A percentile compares a stretch with the other conserved stretches of the same genome.
phyloP scores from a whole-genome alignment of 305 asterid genomes.

The Fraxinus albicans region DNA sequence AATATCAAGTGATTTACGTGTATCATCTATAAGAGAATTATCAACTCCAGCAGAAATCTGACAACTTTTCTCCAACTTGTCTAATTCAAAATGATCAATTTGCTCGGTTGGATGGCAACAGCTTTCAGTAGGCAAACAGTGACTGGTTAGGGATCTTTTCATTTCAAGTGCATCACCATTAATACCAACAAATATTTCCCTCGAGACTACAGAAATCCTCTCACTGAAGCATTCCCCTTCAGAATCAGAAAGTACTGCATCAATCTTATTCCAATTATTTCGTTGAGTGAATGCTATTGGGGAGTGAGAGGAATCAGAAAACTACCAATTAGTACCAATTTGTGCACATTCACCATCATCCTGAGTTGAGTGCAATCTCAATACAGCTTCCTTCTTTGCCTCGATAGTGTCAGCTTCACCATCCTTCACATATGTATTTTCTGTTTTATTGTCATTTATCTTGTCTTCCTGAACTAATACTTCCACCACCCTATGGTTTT shows the following conservation, averaged over 20 bases:
- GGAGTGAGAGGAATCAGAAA: slow-evolving; percentile 55
- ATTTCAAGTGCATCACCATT: slow-evolving; percentile 34
- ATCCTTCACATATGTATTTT: slow-evolving; percentile 14
- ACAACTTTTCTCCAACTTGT: slow-evolving; percentile 33
- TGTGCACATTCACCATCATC: slow-evolving; percentile 47
- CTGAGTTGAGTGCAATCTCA: slow-evolving; percentile 44
- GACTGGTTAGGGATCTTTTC: slow-evolving; percentile 29
- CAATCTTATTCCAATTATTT: slow-evolving; percentile 50
- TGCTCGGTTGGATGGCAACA: slow-evolving; percentile 35
- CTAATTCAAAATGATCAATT: slow-evolving; percentile 32
- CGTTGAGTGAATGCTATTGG: slow-evolving; percentile 52
- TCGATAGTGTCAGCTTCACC: slow-evolving; percentile 38
- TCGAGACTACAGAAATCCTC: slow-evolving; percentile 35
- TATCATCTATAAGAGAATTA: slow-evolving; percentile 36
- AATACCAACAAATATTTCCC: slow-evolving; percentile 33
- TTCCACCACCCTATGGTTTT: slow-evolving; percentile 35
- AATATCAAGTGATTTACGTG: slow-evolving; percentile 39
- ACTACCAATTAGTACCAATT: slow-evolving; percentile 42
- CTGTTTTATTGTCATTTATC: slow-evolving; percentile 25
- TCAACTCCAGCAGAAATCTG: slow-evolving; percentile 35
- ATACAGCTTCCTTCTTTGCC: slow-evolving; percentile 68
- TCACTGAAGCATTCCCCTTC: slow-evolving; percentile 56
- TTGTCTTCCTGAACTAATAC: slow-evolving; percentile 37
- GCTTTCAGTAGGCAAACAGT: slow-evolving; percentile 33
- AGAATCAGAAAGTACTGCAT: slow-evolving; percentile 70